A percentile compares a stretch with the other conserved stretches of the same genome.
Conservation (phyloP, 805 yeast species). For the Lipomyces yamanashiensis region DNA sequence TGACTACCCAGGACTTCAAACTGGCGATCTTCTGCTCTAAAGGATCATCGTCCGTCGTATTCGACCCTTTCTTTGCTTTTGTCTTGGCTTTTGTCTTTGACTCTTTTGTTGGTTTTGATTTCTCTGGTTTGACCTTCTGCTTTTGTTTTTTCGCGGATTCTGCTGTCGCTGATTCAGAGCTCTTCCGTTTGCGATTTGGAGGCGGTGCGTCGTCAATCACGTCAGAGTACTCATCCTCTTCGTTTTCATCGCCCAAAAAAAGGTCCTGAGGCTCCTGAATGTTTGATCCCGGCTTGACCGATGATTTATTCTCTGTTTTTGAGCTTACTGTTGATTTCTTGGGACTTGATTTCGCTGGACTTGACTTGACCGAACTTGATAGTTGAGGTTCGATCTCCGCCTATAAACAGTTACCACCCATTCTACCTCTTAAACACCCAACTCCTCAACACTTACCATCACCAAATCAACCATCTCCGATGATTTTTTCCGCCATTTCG, state of each 20-base stretch:
- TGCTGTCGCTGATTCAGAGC: neutral
- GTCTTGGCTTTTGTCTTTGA: neutral
- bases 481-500: conserved; percentile 31
- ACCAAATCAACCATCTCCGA: conserved; percentile 30
- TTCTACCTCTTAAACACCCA: neutral
- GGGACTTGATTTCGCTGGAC: neutral
- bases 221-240: conserved; percentile 22
- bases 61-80: conserved; percentile 1
- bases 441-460: conserved; percentile 21
- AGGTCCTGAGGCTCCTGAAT: neutral
- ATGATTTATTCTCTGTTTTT: too few relatives aligned
- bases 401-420: neutral
- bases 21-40: conserved; percentile 39
- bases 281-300: neutral
- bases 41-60: conserved; percentile 7
- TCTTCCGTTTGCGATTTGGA: conserved; percentile 9
- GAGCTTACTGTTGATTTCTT: neutral
- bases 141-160: neutral
- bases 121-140: neutral
- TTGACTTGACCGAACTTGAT: neutral
- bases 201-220: conserved; percentile 17
- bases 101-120: neutral
- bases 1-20: conserved; percentile 39
- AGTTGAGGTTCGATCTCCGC: neutral
- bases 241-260: neutral